phyloP scores from a whole-genome alignment of 1,284 basidiomycete genomes.

The Malassezia equina region DNA sequence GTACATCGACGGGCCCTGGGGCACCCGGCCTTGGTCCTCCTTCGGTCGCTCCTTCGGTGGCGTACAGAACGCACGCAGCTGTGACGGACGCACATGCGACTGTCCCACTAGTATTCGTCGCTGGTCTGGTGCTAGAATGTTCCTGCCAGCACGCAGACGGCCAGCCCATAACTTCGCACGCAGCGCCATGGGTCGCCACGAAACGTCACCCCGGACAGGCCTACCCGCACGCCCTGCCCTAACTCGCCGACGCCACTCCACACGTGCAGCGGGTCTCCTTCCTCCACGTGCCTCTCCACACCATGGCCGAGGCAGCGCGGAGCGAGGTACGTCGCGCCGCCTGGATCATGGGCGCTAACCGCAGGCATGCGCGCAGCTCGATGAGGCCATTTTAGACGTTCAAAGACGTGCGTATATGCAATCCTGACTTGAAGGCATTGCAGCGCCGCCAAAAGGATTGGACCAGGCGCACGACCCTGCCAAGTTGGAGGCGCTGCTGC shows the following conservation, averaged over 20 bases:
- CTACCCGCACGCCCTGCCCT: background rate
- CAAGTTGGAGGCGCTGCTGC: slow-evolving; percentile 1
- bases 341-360: too few relatives aligned
- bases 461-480: background rate
- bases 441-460: background rate
- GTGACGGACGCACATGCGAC: background rate
- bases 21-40: background rate
- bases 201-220: background rate
- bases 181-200: background rate
- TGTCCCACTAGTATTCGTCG: background rate
- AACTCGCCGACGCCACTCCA: background rate
- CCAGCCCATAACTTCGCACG: background rate
- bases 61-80: background rate
- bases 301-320: background rate
- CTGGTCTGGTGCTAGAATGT: background rate
- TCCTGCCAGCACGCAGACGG: background rate
- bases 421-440: background rate
- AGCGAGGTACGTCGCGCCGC: background rate
- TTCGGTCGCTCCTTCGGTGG: background rate
- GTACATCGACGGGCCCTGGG: background rate
- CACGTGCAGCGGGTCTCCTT: slow-evolving; percentile 2
- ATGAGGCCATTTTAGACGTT: slow-evolving; percentile 7
- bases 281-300: slow-evolving; percentile 11
- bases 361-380: slow-evolving; percentile 5
- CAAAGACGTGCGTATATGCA: slow-evolving; percentile 5